Evolutionary conservation across 2,329 filamentous ascomycete genomes (phyloP).

Genomic region (Xylariaceae sp.): DNA sequence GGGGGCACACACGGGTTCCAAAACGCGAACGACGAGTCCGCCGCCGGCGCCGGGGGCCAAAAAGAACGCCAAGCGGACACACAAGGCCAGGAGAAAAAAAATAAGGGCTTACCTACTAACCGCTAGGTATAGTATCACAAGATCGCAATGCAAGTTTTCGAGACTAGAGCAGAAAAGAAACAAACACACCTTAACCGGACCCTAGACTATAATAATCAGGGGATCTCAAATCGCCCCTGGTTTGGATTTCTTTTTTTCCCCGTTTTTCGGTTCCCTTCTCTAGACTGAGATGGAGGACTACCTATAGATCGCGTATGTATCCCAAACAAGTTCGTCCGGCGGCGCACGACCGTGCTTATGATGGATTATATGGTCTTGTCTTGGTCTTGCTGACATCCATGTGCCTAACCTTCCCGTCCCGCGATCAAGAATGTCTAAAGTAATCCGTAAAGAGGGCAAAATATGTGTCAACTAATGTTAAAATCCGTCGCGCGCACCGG

Average conservation of each 20-base stretch:
- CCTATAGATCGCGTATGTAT: not conserved
- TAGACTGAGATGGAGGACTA: not conserved
- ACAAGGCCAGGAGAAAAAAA: too few relatives aligned
- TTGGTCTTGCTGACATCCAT: not conserved
- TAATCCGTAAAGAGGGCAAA: not conserved
- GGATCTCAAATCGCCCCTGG: not conserved
- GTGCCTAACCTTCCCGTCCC: not conserved
- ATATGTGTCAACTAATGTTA: not conserved
- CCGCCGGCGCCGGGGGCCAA: not conserved
- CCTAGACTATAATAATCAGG: not conserved
- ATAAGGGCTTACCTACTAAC: too few relatives aligned
- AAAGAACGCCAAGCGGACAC: not conserved
- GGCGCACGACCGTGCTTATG: too few relatives aligned
- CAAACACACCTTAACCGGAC: not conserved
- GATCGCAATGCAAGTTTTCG: too few relatives aligned
- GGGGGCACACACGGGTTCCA: not conserved
- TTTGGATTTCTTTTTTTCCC: too few relatives aligned
- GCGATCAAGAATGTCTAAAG: not conserved
- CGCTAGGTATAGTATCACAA: too few relatives aligned
- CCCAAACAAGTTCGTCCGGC: too few relatives aligned
- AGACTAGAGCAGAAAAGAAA: not conserved
- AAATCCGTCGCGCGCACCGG: not conserved
- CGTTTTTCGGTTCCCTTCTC: not conserved
- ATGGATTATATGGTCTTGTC: too few relatives aligned
- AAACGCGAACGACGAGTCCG: not conserved